phyloP scores from a whole-genome alignment of 2,329 filamentous ascomycete genomes.

The Ophiostoma sp. region DNA sequence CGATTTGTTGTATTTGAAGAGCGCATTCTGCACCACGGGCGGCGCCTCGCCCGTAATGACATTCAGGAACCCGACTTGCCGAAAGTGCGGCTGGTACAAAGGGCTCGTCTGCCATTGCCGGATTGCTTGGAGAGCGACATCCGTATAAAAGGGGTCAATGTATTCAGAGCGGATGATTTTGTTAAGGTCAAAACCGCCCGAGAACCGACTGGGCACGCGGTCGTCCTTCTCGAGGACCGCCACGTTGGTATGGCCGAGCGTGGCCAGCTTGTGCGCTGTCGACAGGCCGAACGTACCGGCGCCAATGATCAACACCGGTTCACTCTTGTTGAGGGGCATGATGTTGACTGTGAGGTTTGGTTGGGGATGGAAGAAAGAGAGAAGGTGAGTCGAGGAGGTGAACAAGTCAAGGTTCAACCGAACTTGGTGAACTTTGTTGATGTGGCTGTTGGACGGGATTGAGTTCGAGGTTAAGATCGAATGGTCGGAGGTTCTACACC shows the following conservation, averaged over 20 bases:
- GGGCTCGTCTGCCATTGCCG: slow-evolving; percentile 21
- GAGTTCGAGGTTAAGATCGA: background rate
- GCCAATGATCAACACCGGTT: slow-evolving; percentile 21
- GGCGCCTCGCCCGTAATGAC: slow-evolving; percentile 3
- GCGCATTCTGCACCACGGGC: background rate
- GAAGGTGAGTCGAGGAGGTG: background rate
- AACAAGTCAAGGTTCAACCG: background rate
- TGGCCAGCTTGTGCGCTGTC: slow-evolving; percentile 48
- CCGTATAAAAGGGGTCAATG: slow-evolving; percentile 57
- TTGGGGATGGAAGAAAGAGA: background rate
- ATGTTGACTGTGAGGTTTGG: background rate
- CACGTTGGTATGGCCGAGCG: slow-evolving; percentile 47
- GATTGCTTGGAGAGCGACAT: slow-evolving; percentile 45
- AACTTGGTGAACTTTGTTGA: too few relatives aligned
- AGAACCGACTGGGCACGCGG: slow-evolving; percentile 47
- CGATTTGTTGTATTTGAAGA: slow-evolving; percentile 9
- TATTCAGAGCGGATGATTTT: slow-evolving; percentile 63
- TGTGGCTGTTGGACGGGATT: background rate
- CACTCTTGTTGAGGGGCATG: slow-evolving; percentile 22
- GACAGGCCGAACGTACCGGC: slow-evolving; percentile 51
- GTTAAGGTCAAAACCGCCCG: slow-evolving; percentile 61
- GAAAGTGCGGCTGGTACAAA: slow-evolving; percentile 20
- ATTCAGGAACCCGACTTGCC: slow-evolving; percentile 18
- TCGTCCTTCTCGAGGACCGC: slow-evolving; percentile 48
- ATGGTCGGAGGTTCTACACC: background rate